Base-by-base conservation (phyloP, 2,329 filamentous ascomycete genomes). In the Colletotrichum orbiculare region DNA sequence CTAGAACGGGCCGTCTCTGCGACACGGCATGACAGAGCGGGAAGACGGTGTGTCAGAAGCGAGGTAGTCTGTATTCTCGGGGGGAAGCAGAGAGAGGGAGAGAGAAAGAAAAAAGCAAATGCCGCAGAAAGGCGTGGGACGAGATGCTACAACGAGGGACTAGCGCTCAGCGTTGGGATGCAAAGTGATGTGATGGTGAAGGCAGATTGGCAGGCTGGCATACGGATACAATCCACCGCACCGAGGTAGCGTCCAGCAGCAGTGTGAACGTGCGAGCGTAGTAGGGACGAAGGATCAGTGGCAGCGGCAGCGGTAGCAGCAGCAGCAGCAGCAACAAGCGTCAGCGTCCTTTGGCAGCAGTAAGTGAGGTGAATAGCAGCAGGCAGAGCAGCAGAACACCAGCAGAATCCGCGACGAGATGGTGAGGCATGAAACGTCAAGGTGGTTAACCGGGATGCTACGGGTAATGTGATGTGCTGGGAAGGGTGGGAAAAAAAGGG, bases 361-460 rank as follows among this genome's bases (percentile, higher is more conserved):
- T 25, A 25, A 25, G 25, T 25, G 25, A 25, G 25, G 25, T 25
- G 25, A 25, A 25, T 25, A 17, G 17, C 17, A 17, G 17, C 17
- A 17, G 25, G 25, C 34, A 42, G 50, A 37, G 52, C 33, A 37
- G 39, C 37, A 57, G 46, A 61, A 57, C 58, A 65, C 56, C 52
- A 68, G 59, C 48, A 60, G 62, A 73, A 72, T 70, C 71, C 72
- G 72, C 71, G 72, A 75, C 73, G 69, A 66, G 60, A 66, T 69
- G 66, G 68, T 70, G 66, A 69, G 60, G 70, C 67, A 68, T 75
- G 73, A 75, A 75, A 74, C 73, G 72, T 71, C 58, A 69, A 68
- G 67, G 69, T 66, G 66, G 58, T 48, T 58, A 67, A 62, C 69
- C 69, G 65, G 69, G 70, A 62, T 70, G 48, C 43, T 33, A 55